Evolutionary conservation across 768 basidiomycete genomes (phyloP), one percentile per base, ranked within the genome.

Genomic region (Leccinum ochraceum): DNA sequence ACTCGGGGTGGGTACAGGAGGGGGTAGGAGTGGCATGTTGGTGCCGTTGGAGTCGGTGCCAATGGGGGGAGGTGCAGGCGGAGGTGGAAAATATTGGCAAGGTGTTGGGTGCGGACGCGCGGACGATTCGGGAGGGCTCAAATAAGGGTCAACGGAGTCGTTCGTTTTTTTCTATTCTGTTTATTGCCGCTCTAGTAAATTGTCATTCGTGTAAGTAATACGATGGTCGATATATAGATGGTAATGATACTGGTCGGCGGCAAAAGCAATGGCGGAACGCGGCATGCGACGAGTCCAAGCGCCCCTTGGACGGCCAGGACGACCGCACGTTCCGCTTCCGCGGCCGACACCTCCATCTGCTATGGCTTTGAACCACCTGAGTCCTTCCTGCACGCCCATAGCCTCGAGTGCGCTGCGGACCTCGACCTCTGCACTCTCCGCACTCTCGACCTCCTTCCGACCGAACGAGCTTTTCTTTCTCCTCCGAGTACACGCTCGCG

Each of bases 401-500:
- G 86, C 86, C 53, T 96, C 95, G 55, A 98, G 73, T 24, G 87
- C 86, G 52, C 90, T 90, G 63, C 85, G 79, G 36, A 84, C 83
- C 72, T 95, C 92, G 6, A 81, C 89, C 69, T 97, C 94, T 0
- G 90, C 88, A 24, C 84, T 78, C 63, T 98, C 95, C 0, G 87
- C 89, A 56, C 86, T 85, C 78, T 98, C 96, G 8, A 90, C 91
- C 72, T 98, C 95, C 6, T 80, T 85, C 44, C 97, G 82, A 8
- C 46, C 97, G 82, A 8, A 95, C 94, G 28, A 92, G 71, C 75
- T 99, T 98, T 22, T 96, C 97, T 78, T 98, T 98, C 77, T 99
- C 97, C 74, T 99, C 97, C 1, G 94, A 96, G 74, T 99, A 99
- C 14, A 99, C 87, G 60, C 89, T 92, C 14, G 96, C 96, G 63